Base-by-base conservation (phyloP, 768 basidiomycete species). In the Rhizopogon salebrosus region DNA sequence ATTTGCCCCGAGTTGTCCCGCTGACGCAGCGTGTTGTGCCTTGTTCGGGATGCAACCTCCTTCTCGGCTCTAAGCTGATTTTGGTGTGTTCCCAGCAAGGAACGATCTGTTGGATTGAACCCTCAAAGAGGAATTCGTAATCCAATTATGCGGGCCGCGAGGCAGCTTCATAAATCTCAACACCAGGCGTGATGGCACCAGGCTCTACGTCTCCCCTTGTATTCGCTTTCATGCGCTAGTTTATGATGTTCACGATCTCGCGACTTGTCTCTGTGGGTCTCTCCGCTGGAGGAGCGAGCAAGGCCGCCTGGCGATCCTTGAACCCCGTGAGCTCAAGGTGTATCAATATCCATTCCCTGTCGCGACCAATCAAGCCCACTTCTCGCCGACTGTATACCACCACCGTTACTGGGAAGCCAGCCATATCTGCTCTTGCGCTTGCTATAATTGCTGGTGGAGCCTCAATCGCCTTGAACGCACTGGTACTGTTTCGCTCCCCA, bases 191-290 rank as follows among this genome's bases (percentile, higher is more conserved):
- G 20, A 34, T 8, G 13, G 10, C 4, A 34, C 45, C 2, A 34
- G 29, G 31, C 20, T 20, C 43, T 16, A 22, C 29, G 29, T 31
- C 43, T 46, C 9, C 31, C 45, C 20, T 48, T 23, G 27, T 48
- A 22, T 51, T 34, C 50, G 11, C 3, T 23, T 14, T 18, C 38
- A 51, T 43, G 50, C 23, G 16, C 49, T 26, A 46, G 34, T 53
- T n/a, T 51, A 57, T 57, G 57, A 45, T 35, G 27, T 49, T 58
- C 36, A 48, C 46, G 49, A 48, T 48, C 43, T 41, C 48, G 54
- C 55, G 55, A 49, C 41, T 40, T 6, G 31, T 46, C 20, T 46
- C 20, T 23, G 20, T 23, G 14, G 31, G 45, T 22, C 45, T 46
- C 22, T 46, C 45, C 16, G 45, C 29, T 34, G 14, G 31, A 16